Base-by-base conservation (phyloP, 148 eudicot species). In the Chenopodium berlandieri region DNA sequence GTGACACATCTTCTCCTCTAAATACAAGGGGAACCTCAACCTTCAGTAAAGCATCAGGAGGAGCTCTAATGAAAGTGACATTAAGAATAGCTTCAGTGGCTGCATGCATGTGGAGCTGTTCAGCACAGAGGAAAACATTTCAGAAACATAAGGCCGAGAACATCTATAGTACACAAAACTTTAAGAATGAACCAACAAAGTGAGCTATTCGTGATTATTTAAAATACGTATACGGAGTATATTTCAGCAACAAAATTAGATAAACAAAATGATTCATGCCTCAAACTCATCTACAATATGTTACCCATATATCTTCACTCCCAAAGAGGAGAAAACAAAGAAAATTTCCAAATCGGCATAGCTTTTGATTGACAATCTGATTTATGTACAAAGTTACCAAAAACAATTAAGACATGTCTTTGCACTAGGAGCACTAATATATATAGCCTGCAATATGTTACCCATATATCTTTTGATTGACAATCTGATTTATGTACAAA, bases 61-160 rank as follows among this genome's bases (percentile, higher is more conserved):
- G 99, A 20, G 99, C 97, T 87, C 97, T 90, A 74, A 95, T 86
- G 83, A 95, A 95, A 74, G 98, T 92, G 63, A 94, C 93, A 91
- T 94, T 92, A 10, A 91, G 84, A 22, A 91, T 85, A 72, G 92
- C 93, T 88, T 95, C 97, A 68, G 94, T 84, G 56, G 94, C 91
- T 19, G 97, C 88, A 81, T 94, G 90, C 82, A 91, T 83, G 82
- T 95, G 99, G 86, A 95, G 72, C 99, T 95, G 97, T 40, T 78
- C 81, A 46, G 17, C 76, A 63, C 70, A 80, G 75, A 67, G 65
- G 83, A 67, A 82, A 75, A n/a, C 58, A 71, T 5, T 25, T 65
- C 74, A 65, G 58, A 20, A 65, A 66, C 7, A 9, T 17, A 63
- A 9, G 40, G 27, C 32, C 13, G 17, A 52, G 54, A 82, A 64